Evolutionary conservation across 768 basidiomycete genomes (phyloP).

Genomic region (Rhizopogon vesiculosus): DNA sequence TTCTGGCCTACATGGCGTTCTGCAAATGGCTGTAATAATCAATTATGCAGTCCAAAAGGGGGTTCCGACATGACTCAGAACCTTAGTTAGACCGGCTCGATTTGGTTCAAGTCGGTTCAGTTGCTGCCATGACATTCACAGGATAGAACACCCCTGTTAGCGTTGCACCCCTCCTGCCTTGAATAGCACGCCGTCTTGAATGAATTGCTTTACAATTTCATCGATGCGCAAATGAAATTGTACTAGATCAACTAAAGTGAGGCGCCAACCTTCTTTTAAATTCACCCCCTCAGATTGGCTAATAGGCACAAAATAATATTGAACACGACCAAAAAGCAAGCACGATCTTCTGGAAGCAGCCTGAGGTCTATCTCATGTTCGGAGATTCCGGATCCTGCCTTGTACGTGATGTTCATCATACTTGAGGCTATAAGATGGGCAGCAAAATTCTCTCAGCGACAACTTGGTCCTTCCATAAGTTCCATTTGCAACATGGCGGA

Average conservation of each 20-base stretch:
- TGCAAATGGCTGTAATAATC: too few relatives aligned
- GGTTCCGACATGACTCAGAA: too few relatives aligned
- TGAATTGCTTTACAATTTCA: not conserved
- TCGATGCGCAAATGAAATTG: not conserved
- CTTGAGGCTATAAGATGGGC: conserved; percentile 18
- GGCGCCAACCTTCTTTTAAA: conserved; percentile 1
- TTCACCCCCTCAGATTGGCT: conserved; percentile 1
- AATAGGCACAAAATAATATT: not conserved
- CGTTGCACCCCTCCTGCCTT: conserved; percentile 2
- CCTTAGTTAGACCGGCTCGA: not conserved
- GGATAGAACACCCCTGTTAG: not conserved
- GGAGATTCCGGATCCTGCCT: not conserved
- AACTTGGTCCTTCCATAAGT: not conserved
- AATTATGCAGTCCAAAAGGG: too few relatives aligned
- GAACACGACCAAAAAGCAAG: not conserved
- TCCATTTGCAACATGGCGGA: conserved; percentile 17
- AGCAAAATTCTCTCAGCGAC: not conserved
- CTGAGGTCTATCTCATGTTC: conserved; percentile 5
- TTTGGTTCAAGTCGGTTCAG: too few relatives aligned
- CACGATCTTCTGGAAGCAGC: not conserved
- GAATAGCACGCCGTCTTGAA: conserved; percentile 6
- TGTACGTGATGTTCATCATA: not conserved
- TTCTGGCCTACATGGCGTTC: too few relatives aligned
- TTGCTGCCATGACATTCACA: too few relatives aligned
- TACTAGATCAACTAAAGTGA: not conserved